Base-by-base conservation (phyloP, 805 yeast species). In the Candida argentea region DNA sequence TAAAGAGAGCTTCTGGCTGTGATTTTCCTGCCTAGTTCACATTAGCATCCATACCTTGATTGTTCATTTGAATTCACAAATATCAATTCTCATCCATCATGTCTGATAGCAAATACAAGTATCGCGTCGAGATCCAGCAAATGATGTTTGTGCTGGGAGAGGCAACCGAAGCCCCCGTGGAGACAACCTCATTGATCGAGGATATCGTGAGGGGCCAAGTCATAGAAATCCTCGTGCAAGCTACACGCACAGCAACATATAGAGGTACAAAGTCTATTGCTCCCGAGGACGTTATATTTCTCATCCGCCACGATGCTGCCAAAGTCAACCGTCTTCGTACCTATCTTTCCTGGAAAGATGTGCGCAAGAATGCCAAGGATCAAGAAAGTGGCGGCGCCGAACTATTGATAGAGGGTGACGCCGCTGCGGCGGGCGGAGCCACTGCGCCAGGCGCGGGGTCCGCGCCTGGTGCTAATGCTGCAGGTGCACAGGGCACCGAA, bases 91-190 rank as follows among this genome's bases (percentile, higher is more conserved):
- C n/a, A n/a, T n/a, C n/a, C 13, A 15, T 5, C 12, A 24, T 28
- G 24, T 17, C 31, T 25, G 25, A 60, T 30, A 46, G 37, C 33
- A 74, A 74, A 48, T 76, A 82, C 58, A 76, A 78, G 47, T 91
- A 89, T 53, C 65, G 94, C 32, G 72, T 82, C 21, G 98, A 91
- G 59, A 91, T 91, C 44, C 98, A 91, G 55, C 68, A 83, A 61
- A 91, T 91, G 98, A 91, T 91, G 98, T 91, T 91, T 62, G 98
- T 91, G 31, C 70, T 80, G 31, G 98, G 98, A 3, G 97, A 91
- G 50, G 74, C 91, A 1, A 83, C 82, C 40, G 98, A 91, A 44
- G 93, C 97, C 2, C 94, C 96, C 0, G 69, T 79, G 10, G 94
- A 83, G 38, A 84, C 96, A 0, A 82, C 95, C 0, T 75, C 89